Base-by-base conservation (phyloP, 2,329 filamentous ascomycete species). In the Westerdykella aurantiaca region DNA sequence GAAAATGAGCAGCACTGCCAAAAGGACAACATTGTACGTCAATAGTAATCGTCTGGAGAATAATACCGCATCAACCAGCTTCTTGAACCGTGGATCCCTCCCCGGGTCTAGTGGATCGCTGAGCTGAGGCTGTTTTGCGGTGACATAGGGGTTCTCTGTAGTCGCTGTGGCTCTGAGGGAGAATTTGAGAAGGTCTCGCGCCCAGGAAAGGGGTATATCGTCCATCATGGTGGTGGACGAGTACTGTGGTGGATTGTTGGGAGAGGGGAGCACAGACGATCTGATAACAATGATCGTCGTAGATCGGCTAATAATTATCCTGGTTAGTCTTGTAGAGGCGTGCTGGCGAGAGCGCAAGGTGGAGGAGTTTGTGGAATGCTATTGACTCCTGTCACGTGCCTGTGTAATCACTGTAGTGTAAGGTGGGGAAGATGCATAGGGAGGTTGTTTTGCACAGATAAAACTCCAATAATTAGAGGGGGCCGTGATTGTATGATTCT, bases 21-120 rank as follows among this genome's bases (percentile, higher is more conserved):
- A 21, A 17, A 72, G 45, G 2, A 67, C 66, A 2, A 61, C 33
- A 42, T 73, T 72, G 41, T 73, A 74, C 0, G 61, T 67, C 9
- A 59, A 41, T 13, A 71, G 44, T 16, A 72, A 63, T 34, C 54
- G 53, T 42, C 68, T 51, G 4, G 65, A 64, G 48, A 64, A 72
- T 25, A 66, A 37, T n/a, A 70, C 61, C 10, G 57, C 64, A 33
- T 67, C 61, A 10, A 69, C 60, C 6, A 69, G 49, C 42, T 61
- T 62, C 37, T 56, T 49, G 41, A 68, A 65, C 21, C 63, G 50
- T 5, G 64, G 66, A 44, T 68, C 63, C 39, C 60, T 61, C 5
- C 61, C 61, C 13, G 63, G 61, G 37, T 67, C 60, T n/a, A 59
- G 16, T 9, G 42, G 38, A 31, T 48, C 37, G 18, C 9, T 25